Conservation (phyloP, 345 rosid species). For the Psidium guajava region DNA sequence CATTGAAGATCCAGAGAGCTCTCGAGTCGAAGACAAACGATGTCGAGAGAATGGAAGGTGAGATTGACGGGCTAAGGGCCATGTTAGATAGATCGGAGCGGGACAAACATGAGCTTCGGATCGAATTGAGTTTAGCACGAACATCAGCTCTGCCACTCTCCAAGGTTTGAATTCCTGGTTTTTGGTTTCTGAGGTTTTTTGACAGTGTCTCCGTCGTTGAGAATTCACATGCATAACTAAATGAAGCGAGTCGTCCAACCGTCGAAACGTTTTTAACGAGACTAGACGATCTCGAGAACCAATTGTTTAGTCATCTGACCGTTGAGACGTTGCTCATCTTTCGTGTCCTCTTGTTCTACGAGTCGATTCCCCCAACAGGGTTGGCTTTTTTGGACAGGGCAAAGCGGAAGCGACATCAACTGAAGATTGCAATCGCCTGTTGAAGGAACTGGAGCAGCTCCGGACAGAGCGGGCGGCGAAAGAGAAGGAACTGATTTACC, state of each 20-base stretch:
- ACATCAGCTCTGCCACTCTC: constrained; percentile 8
- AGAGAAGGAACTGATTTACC: constrained; percentile 35
- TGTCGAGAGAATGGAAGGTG: constrained; percentile 29
- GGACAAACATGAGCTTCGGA: constrained; percentile 25
- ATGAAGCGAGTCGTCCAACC: not conserved
- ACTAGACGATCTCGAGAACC: not conserved
- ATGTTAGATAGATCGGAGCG: constrained; percentile 15
- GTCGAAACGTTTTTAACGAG: not conserved
- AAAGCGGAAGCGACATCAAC: constrained; percentile 7
- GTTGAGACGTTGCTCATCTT: not conserved
- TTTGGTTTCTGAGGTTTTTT: not conserved
- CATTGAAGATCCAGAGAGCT: constrained; percentile 8
- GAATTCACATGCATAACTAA: not conserved
- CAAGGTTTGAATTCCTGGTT: constrained; percentile 21
- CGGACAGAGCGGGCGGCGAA: constrained; percentile 32
- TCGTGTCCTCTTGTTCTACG: not conserved
- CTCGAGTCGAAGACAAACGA: constrained; percentile 14
- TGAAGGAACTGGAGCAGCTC: constrained; percentile 32
- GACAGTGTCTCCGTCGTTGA: not conserved
- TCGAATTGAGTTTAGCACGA: constrained; percentile 12
- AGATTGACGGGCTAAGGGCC: constrained; percentile 20
- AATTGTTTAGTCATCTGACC: not conserved
- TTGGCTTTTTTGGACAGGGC: constrained; percentile 7
- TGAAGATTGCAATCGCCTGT: constrained; percentile 31
- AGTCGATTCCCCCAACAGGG: not conserved